Evolutionary conservation across 176 grass and related monocot species (phyloP).

Genomic region (Cenchrus fungigraminus): DNA sequence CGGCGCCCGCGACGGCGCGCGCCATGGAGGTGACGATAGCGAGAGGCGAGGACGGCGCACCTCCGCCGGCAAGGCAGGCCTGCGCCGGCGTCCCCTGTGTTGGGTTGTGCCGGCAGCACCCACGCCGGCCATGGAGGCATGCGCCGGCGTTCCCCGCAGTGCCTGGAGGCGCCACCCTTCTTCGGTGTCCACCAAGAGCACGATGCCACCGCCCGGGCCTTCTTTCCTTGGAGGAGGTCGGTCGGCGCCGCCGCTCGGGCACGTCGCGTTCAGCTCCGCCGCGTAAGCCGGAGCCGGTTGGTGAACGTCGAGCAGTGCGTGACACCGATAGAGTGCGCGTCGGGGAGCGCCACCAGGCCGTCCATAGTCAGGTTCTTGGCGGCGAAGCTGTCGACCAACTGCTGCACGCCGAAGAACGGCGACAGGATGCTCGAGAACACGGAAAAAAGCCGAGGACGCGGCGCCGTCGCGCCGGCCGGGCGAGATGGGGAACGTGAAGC

Average conservation of each 20-base stretch:
- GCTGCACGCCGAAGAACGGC: conserved; percentile 9
- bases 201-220: too few relatives aligned
- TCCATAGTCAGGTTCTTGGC: conserved; percentile 29
- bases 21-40: too few relatives aligned
- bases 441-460: conserved; percentile 17
- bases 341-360: conserved; percentile 54
- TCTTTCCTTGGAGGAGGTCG: too few relatives aligned
- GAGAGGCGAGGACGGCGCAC: too few relatives aligned
- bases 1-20: too few relatives aligned
- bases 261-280: conserved; percentile 18
- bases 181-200: too few relatives aligned
- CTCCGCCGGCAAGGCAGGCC: too few relatives aligned
- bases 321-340: conserved; percentile 48
- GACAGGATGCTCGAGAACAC: conserved; percentile 40
- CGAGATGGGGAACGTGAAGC: conserved; percentile 33
- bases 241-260: conserved; percentile 19
- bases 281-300: conserved; percentile 48
- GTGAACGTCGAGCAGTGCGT: conserved; percentile 44
- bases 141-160: too few relatives aligned
- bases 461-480: conserved; percentile 53
- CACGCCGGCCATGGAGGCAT: too few relatives aligned
- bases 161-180: too few relatives aligned
- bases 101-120: too few relatives aligned
- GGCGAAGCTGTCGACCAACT: conserved; percentile 35
- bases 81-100: too few relatives aligned